Base-by-base conservation (phyloP, 2,329 filamentous ascomycete species). In the Dactylellina cionopaga region DNA sequence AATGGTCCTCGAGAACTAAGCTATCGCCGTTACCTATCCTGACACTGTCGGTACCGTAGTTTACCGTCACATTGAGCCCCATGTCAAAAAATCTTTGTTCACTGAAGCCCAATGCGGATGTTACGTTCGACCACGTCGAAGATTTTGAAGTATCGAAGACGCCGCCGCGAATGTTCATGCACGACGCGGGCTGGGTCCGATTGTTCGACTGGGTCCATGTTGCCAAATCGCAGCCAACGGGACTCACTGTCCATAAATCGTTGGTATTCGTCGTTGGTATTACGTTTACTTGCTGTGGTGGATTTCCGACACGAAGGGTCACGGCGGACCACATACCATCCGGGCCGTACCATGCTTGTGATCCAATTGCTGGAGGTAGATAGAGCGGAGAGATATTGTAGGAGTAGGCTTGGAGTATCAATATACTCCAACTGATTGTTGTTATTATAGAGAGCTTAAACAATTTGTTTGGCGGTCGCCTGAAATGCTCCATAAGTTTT, bases 251-350 rank as follows among this genome's bases (percentile, higher is more conserved):
- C 22, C 58, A 65, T 1, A 62, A 27, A 24, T 52, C 43, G 25
- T 60, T 72, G 19, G 35, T 51, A 22, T 31, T 60, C 5, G 55
- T 60, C 13, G 55, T 47, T 10, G 55, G 55, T 60, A 65, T 43
- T 17, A 72, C 11, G 15, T 58, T 49, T 13, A 72, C 66, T 4
- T 35, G 25, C 29, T 72, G 66, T 24, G 59, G 39, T 17, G 59
- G 59, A 17, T 47, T 72, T 41, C 66, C 66, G 29, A 72, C 35
- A 10, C 59, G 58, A 27, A 65, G 11, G 11, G 66, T 72, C 24
- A 65, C 31, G 25, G 66, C 60, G 19, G 66, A 72, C 66, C 66
- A 72, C 17, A 22, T 65, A 39, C 66, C 66, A 41, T 72, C 66
- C n/a, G 62, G 62, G 17, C 66, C 66, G 25, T 56, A 65, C 66